Conservation (phyloP, 192 early-diverging fungal genomes). For the Pilobolus umbonatus region DNA sequence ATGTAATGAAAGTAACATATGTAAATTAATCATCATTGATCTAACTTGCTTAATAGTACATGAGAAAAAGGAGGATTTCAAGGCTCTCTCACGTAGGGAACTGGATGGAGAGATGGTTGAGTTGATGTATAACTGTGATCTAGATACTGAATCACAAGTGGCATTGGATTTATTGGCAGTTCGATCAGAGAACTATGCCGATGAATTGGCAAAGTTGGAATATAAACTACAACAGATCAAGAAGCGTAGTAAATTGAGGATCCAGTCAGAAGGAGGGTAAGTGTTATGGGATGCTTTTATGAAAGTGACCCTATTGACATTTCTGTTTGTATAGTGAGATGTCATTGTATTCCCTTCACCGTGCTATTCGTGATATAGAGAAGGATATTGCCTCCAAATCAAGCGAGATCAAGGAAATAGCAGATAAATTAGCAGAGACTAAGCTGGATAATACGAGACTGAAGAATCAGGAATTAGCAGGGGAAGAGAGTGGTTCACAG, state of each 20-base stretch:
- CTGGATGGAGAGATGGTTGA: conserved; percentile 1
- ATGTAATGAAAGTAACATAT: too few species aligned
- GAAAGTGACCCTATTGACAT: neutral
- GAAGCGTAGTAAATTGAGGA: neutral
- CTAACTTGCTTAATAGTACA: neutral
- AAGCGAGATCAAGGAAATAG: conserved; percentile 2
- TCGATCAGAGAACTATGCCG: neutral
- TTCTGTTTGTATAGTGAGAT: neutral
- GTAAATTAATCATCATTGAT: neutral
- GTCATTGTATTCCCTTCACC: conserved; percentile 12
- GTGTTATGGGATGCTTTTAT: neutral
- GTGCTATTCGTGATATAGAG: conserved; percentile 7
- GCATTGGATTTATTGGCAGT: neutral
- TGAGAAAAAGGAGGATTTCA: conserved; percentile 3
- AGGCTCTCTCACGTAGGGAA: neutral
- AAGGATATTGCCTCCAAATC: conserved; percentile 2
- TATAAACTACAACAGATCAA: conserved; percentile 4
- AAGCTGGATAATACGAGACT: neutral
- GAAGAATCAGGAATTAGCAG: neutral
- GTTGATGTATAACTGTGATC: neutral
- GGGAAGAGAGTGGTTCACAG: conserved; percentile 4
- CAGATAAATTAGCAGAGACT: neutral
- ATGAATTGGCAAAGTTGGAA: neutral
- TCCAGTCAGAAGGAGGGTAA: neutral
- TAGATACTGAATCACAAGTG: neutral